Evolutionary conservation across 306 rosid species (phyloP), one percentile per base, ranked within the genome.

Genomic region (Carpinus viminea): DNA sequence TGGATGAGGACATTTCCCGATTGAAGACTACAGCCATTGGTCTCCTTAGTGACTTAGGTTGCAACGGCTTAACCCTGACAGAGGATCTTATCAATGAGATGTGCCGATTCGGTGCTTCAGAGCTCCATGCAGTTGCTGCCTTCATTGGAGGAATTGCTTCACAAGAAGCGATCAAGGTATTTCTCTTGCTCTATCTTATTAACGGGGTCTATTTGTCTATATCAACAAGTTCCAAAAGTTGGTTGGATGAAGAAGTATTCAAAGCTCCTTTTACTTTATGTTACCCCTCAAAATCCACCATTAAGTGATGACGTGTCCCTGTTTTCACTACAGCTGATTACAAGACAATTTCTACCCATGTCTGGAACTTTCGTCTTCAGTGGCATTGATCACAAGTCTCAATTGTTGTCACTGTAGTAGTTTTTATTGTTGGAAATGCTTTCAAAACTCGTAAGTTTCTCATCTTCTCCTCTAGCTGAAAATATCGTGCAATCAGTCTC

Each of bases 21-120:
- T 55, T 95, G 83, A 95, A 95, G 89, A 88, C 96, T 73, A 92
- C 96, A 48, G 94, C 97, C 64, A 83, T 86, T 76, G 76, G 96
- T 83, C 87, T 95, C 60, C 97, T 95, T 7, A 80, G 50, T 79
- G 98, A 95, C 81, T 82, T 95, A 89, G 99, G 99, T 82, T 92
- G 96, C 91, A 95, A 85, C 51, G 95, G 98, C 26, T 74, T 91
- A 56, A 86, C 90, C 56, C 74, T 95, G 83, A 84, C 97, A 16
- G 98, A 95, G 85, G 99, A 95, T 85, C 99, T 95, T 82, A 90
- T 95, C 78, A 90, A 91, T 68, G 99, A 95, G 88, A 95, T 93
- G 93, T 93, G 99, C 83, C 93, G 99, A 74, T 95, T 92, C 70
- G 99, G 99, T 78, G 98, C 98, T 34, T 88, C 99, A 0, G 97